Base-by-base conservation (phyloP, 2,329 filamentous ascomycete species). In the Hymenoscyphus infarciens region DNA sequence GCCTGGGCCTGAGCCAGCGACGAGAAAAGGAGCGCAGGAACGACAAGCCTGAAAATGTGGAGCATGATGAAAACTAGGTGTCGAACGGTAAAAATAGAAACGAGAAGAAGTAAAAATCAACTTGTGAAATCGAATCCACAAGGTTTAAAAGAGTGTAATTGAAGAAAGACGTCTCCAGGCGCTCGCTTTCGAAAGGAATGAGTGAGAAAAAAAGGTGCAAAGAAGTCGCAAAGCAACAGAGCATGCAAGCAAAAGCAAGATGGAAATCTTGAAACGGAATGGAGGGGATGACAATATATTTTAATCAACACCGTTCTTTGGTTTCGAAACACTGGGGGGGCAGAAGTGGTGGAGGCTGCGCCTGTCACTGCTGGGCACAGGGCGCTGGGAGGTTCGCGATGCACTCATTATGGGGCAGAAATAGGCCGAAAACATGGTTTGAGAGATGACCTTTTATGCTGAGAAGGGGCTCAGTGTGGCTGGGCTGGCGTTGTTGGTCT, bases 131-230 rank as follows among this genome's bases (percentile, higher is more conserved):
- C n/a, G 22, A n/a, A 15, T 31, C 11, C 8, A 19, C 38, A 55
- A 25, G 25, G 10, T 19, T 19, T 42, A 56, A 66, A 66, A 25
- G 64, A 66, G 56, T 61, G 62, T 66, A 49, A 11, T 45, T 31
- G 42, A 29, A 61, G 61, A 64, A 16, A 64, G 11, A 59, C 64
- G 62, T 64, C 64, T 61, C 62, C 60, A 54, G 59, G 62, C 62
- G 64, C 62, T 64, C 62, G 64, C 62, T 64, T 58, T 66, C 13
- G 11, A 31, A 31, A 27, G 54, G 49, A 55, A 31, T 49, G 19
- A 42, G 22, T 31, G 22, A 33, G 13, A 49, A n/a, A 19, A 42
- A 22, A 49, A 10, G 3, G 42, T 22, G 19, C 42, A 22, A 19
- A 42, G 42, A 35, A 22, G 42, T 49, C n/a, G 39, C 39, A 49